Evolutionary conservation across 2,329 filamentous ascomycete genomes (phyloP).

Genomic region (Rhexocercosporidium sp.): DNA sequence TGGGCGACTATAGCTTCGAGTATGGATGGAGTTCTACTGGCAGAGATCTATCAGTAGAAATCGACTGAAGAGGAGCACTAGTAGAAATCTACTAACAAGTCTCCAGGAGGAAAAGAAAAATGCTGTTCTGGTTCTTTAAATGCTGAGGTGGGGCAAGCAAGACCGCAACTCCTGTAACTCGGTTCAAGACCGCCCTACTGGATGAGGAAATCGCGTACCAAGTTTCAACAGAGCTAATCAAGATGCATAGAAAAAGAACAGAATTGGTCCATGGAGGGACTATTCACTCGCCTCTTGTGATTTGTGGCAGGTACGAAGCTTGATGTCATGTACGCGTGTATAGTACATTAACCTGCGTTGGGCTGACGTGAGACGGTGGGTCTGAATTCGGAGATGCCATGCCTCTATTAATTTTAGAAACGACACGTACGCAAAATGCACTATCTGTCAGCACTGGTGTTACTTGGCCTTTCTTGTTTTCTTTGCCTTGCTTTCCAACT

Average conservation of each 20-base stretch:
- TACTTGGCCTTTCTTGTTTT: not conserved
- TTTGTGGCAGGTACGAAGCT: not conserved
- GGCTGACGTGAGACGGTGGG: not conserved
- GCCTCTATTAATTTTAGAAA: not conserved
- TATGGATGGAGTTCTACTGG: too few species aligned
- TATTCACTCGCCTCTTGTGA: not conserved
- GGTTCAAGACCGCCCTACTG: too few species aligned
- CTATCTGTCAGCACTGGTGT: not conserved
- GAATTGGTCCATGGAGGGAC: not conserved
- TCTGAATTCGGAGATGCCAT: not conserved
- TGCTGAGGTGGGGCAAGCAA: not conserved
- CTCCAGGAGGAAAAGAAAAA: too few species aligned
- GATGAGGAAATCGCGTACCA: not conserved
- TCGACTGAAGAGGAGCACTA: too few species aligned
- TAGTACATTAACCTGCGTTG: not conserved
- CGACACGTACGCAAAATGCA: not conserved
- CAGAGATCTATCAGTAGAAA: too few species aligned
- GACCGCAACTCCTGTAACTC: not conserved
- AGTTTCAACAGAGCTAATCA: not conserved
- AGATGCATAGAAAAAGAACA: not conserved
- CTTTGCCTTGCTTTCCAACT: not conserved
- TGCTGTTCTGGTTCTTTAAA: too few species aligned
- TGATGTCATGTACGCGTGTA: not conserved
- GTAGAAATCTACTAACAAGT: too few species aligned
- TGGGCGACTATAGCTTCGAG: too few species aligned